Evolutionary conservation across 2,329 filamentous ascomycete genomes (phyloP).

Genomic region (Purpureocillium lavendulum): DNA sequence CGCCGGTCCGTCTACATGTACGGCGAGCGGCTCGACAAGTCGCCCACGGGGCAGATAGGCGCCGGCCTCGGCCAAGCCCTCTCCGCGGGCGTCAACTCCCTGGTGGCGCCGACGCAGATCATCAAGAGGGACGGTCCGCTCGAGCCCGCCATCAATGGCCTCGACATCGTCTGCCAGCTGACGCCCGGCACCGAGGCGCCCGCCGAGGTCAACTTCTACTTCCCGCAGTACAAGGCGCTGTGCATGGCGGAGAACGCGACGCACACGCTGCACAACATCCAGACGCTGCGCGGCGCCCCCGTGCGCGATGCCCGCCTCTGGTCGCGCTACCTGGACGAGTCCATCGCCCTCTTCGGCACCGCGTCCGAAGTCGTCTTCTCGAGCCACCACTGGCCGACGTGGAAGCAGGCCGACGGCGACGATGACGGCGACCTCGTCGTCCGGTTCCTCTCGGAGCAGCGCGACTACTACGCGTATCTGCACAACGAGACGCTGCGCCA

Average conservation of each 20-base stretch:
- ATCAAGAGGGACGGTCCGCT: slow-evolving; percentile 22
- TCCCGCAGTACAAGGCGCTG: slow-evolving; percentile 26
- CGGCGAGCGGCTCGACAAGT: slow-evolving; percentile 19
- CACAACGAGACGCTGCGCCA: slow-evolving; percentile 30
- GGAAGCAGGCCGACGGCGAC: slow-evolving; percentile 9
- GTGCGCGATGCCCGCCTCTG: slow-evolving; percentile 31
- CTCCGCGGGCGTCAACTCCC: slow-evolving; percentile 18
- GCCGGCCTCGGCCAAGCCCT: slow-evolving; percentile 25
- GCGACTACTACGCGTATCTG: slow-evolving; percentile 30
- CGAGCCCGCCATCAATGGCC: slow-evolving; percentile 21
- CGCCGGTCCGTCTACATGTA: slow-evolving; percentile 30
- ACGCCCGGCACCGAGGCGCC: slow-evolving; percentile 32
- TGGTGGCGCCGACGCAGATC: slow-evolving; percentile 24
- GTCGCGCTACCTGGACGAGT: slow-evolving; percentile 27
- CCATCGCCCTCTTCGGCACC: slow-evolving; percentile 23
- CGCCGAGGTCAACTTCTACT: slow-evolving; percentile 30
- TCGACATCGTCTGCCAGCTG: slow-evolving; percentile 30
- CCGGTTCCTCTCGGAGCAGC: slow-evolving; percentile 20
- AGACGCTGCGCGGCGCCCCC: slow-evolving; percentile 29
- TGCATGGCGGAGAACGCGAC: slow-evolving; percentile 29
- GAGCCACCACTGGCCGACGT: slow-evolving; percentile 28
- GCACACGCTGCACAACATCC: slow-evolving; percentile 31
- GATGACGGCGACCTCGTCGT: slow-evolving; percentile 6
- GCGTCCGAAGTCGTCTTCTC: slow-evolving; percentile 25
- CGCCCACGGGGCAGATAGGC: slow-evolving; percentile 25